Percentiles rank a stretch among this genome's conserved stretches.
Evolutionary conservation across 371 early-diverging fungal genomes (phyloP).

Genomic region (Smittium mucronatum): DNA sequence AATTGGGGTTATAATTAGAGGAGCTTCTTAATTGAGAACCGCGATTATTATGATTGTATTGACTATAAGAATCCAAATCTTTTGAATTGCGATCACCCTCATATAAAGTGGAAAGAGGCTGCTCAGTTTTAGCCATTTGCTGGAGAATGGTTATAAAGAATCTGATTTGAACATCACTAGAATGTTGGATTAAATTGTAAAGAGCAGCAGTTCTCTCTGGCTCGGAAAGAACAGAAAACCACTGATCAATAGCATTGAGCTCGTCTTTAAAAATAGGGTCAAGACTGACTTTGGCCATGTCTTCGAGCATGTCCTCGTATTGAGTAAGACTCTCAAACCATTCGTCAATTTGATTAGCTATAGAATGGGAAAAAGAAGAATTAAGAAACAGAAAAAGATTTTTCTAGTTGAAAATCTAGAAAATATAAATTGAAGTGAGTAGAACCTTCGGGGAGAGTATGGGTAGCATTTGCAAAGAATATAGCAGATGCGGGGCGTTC

Average conservation of each 20-base stretch:
- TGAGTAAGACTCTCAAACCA: conserved; percentile 84
- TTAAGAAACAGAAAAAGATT: too few species aligned
- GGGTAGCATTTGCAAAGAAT: conserved; percentile 29
- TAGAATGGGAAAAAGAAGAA: too few species aligned
- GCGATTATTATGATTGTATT: background rate
- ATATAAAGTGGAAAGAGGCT: conserved; percentile 22
- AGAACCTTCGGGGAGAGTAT: conserved; percentile 28
- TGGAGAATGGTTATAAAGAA: conserved; percentile 84
- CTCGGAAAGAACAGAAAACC: conserved; percentile 81
- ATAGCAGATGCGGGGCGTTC: conserved; percentile 27
- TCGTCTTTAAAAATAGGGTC: conserved; percentile 89
- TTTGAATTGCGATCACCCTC: conserved; percentile 14
- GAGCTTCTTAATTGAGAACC: background rate
- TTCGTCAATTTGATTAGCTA: conserved; percentile 59
- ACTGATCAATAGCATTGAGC: conserved; percentile 81
- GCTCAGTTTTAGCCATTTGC: conserved; percentile 73
- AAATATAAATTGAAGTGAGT: too few species aligned
- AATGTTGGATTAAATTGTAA: conserved; percentile 77
- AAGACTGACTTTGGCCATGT: conserved; percentile 82
- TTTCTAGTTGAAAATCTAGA: too few species aligned
- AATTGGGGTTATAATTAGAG: background rate
- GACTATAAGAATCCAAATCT: background rate
- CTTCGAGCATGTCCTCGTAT: conserved; percentile 80
- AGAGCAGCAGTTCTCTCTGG: conserved; percentile 84
- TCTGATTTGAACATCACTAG: conserved; percentile 76